A percentile compares a stretch with the other conserved stretches of the same genome.
phyloP scores from a whole-genome alignment of 164 flowering plant genomes.

The Buxus sempervirens region DNA sequence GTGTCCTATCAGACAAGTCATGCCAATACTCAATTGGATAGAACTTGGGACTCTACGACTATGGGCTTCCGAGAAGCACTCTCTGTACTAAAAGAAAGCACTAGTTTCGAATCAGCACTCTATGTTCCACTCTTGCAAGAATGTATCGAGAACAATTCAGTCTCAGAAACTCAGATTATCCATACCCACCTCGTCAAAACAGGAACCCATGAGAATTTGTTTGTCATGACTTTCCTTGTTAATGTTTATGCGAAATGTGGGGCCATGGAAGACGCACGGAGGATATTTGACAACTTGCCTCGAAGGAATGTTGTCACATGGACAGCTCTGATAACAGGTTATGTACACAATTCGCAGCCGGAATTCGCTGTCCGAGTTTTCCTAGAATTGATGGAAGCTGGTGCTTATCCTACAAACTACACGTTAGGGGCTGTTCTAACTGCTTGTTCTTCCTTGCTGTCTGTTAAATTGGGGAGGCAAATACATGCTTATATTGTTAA shows the following conservation, averaged over 20 bases:
- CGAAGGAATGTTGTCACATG: conserved; percentile 55
- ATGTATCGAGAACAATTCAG: conserved; percentile 45
- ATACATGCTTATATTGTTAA: conserved; percentile 65
- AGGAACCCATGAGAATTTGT: conserved; percentile 47
- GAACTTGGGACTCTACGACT: conserved; percentile 25
- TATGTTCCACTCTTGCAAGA: conserved; percentile 64
- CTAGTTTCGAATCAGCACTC: conserved; percentile 27
- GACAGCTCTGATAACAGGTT: conserved; percentile 78
- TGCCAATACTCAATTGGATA: conserved; percentile 21
- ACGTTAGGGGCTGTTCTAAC: conserved; percentile 57
- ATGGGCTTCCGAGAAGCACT: conserved; percentile 51
- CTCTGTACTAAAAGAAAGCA: conserved; percentile 34
- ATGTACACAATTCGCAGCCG: conserved; percentile 57
- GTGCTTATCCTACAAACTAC: conserved; percentile 61
- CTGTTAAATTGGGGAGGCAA: conserved; percentile 49
- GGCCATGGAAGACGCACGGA: conserved; percentile 49
- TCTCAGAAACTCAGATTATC: conserved; percentile 36
- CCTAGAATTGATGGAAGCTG: conserved; percentile 55
- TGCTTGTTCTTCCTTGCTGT: conserved; percentile 54
- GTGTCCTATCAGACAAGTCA: conserved; percentile 35
- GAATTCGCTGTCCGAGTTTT: conserved; percentile 46
- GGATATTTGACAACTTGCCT: conserved; percentile 55
- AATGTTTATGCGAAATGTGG: conserved; percentile 79
- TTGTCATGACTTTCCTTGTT: conserved; percentile 49
- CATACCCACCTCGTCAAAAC: conserved; percentile 69